phyloP scores from a whole-genome alignment of 176 grass and related monocot genomes.

The Areca catechu region DNA sequence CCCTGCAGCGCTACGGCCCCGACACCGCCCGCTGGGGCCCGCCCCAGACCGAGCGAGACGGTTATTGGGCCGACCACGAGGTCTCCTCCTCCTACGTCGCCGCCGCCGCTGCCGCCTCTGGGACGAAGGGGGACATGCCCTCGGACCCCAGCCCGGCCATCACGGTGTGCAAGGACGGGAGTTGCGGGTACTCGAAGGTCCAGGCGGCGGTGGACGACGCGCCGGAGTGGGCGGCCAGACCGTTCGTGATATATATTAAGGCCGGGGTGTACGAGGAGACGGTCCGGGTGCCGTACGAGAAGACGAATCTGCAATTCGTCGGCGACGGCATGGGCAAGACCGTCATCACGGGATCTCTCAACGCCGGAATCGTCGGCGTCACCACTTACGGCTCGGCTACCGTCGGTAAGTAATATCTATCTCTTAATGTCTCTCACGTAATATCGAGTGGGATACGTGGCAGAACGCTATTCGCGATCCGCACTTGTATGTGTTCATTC shows the following conservation, averaged over 20 bases:
- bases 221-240: slow-evolving; percentile 24
- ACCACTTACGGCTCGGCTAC: slow-evolving; percentile 86
- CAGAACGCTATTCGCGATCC: too few species aligned
- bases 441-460: too few species aligned
- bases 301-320: slow-evolving; percentile 61
- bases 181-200: slow-evolving; percentile 30
- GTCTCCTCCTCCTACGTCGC: background rate
- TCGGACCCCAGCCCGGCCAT: slow-evolving; percentile 27
- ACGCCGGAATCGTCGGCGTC: slow-evolving; percentile 52
- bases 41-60: slow-evolving; percentile 82
- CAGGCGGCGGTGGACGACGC: slow-evolving; percentile 53
- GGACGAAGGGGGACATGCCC: slow-evolving; percentile 9
- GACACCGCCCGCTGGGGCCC: slow-evolving; percentile 47
- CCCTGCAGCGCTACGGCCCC: slow-evolving; percentile 59
- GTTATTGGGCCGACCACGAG: slow-evolving; percentile 57
- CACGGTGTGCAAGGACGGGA: slow-evolving; percentile 10
- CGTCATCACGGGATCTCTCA: slow-evolving; percentile 73
- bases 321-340: slow-evolving; percentile 82
- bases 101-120: background rate
- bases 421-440: too few species aligned
- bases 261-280: slow-evolving; percentile 74
- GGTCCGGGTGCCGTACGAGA: slow-evolving; percentile 62
- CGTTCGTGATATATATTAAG: slow-evolving; percentile 69
- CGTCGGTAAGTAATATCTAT: slow-evolving; percentile 67
- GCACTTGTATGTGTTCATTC: too few species aligned